Base-by-base conservation (phyloP, 2,329 filamentous ascomycete species). In the Penicillium sclerotiorum region DNA sequence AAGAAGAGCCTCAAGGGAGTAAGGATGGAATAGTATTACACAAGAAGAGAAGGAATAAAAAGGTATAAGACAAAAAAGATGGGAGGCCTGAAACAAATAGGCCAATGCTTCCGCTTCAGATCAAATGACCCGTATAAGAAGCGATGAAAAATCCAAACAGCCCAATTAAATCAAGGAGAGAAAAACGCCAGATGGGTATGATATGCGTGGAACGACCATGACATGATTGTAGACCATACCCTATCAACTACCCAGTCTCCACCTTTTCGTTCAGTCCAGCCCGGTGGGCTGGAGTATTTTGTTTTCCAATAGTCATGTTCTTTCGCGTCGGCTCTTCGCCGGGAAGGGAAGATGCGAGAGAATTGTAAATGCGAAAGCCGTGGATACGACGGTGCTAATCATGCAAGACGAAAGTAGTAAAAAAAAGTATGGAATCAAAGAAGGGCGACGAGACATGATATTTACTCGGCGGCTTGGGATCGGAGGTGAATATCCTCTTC, bases 401-500 rank as follows among this genome's bases (percentile, higher is more conserved):
- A 53, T 52, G 50, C 42, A 41, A 47, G 21, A 47, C 9, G 28
- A n/a, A 13, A 41, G 44, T 43, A 8, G 4, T 13, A 21, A 49
- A 45, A 22, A 28, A 25, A 21, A 47, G n/a, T n/a, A n/a, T n/a
- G 15, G 30, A 11, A 9, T 30, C 27, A 44, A 37, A 4, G 37
- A 32, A 33, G 21, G 6, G 32, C 9, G 33, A 25, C 8, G 15
- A 15, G 22, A 18, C 8, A 6, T 28, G 22, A 18, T 8, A 6
- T 28, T 57, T 32, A 58, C 30, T 57, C 49, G 8, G 45, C 35
- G 13, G 18, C 36, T 15, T 50, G 48, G 15, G 56, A 53, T 20
- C 50, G 49, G 15, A 60, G 46, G 15, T 39, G 56, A 22, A 60
- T 59, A 13, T 57, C 58, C 45, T 67, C 66, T n/a, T 67, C 65